phyloP scores from a whole-genome alignment of 768 basidiomycete genomes.

The Gloeophyllum trabeum region DNA sequence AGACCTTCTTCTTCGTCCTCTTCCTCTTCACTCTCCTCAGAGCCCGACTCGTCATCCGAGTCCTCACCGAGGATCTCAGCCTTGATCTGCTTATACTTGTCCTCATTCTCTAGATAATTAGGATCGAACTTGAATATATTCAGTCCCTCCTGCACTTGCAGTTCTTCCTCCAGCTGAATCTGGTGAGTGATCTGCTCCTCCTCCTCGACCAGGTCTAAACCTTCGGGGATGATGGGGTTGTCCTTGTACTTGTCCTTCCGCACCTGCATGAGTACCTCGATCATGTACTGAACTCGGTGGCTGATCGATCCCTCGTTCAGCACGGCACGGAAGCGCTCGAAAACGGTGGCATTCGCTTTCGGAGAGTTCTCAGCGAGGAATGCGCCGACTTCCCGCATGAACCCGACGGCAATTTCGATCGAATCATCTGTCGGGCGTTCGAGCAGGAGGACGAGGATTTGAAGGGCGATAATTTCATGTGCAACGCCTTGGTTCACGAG shows the following conservation, averaged over 20 bases:
- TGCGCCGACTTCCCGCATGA: slow-evolving; percentile 95
- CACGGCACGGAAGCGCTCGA: slow-evolving; percentile 93
- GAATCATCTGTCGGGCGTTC: slow-evolving; percentile 96
- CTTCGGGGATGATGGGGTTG: slow-evolving; percentile 90
- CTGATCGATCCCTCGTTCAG: slow-evolving; percentile 92
- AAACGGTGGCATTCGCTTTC: slow-evolving; percentile 90
- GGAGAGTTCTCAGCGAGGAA: slow-evolving; percentile 90
- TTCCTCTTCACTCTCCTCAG: slow-evolving; percentile 53
- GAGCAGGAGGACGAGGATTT: slow-evolving; percentile 91
- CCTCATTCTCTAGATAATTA: slow-evolving; percentile 82
- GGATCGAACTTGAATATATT: slow-evolving; percentile 95
- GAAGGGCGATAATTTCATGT: slow-evolving; percentile 87
- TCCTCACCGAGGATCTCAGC: slow-evolving; percentile 88
- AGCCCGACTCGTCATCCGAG: slow-evolving; percentile 58
- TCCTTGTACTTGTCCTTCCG: slow-evolving; percentile 99
- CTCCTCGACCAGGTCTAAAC: slow-evolving; percentile 92
- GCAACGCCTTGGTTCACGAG: slow-evolving; percentile 67
- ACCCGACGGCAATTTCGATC: slow-evolving; percentile 96
- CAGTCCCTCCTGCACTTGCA: slow-evolving; percentile 88
- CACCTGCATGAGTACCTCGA: slow-evolving; percentile 98
- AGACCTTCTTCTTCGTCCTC: slow-evolving; percentile 36
- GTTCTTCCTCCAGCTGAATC: slow-evolving; percentile 83
- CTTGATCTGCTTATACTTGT: slow-evolving; percentile 87
- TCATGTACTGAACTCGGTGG: slow-evolving; percentile 98
- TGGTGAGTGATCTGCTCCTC: slow-evolving; percentile 97